Conservation (phyloP, 495 filamentous ascomycete genomes). For the Aspergillus cristatus region DNA sequence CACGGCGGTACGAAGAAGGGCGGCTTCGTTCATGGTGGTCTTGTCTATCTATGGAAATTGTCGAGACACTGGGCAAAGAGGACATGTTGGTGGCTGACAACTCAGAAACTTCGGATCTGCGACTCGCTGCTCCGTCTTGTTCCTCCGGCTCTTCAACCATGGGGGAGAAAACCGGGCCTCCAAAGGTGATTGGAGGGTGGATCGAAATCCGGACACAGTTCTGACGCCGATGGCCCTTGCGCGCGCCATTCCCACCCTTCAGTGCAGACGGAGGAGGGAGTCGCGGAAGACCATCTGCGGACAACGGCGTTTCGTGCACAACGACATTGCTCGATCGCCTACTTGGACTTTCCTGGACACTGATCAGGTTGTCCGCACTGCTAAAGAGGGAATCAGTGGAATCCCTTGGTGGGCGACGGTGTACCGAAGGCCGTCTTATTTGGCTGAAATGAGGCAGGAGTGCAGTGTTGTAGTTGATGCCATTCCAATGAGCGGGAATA, state of each 20-base stretch:
- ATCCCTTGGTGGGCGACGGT: conserved; percentile 15
- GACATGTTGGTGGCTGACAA: conserved; percentile 12
- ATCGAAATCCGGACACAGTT: conserved; percentile 44
- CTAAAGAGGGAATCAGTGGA: conserved; percentile 20
- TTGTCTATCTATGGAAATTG: conserved; percentile 12
- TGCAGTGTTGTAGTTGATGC: conserved; percentile 10
- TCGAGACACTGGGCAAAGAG: conserved; percentile 12
- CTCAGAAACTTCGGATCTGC: conserved; percentile 7
- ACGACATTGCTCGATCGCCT: conserved; percentile 6
- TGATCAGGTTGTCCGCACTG: neutral
- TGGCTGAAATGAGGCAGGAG: conserved; percentile 20
- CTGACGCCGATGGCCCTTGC: conserved; percentile 38
- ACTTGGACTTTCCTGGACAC: neutral
- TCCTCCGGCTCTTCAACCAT: conserved; percentile 32
- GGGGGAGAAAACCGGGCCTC: conserved; percentile 25
- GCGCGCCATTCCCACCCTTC: conserved; percentile 25
- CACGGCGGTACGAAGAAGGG: neutral
- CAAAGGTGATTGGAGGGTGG: conserved; percentile 32
- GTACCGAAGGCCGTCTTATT: conserved; percentile 19
- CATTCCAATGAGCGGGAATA: conserved; percentile 7
- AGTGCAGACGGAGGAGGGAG: conserved; percentile 27
- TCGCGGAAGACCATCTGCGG: conserved; percentile 13
- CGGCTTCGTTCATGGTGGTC: neutral
- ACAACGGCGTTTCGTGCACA: conserved; percentile 15
- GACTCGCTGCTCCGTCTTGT: conserved; percentile 21